Percentiles rank a stretch among this genome's conserved stretches.
Evolutionary conservation across 495 filamentous ascomycete genomes (phyloP).

Genomic region (Tuber microsphaerosporum): DNA sequence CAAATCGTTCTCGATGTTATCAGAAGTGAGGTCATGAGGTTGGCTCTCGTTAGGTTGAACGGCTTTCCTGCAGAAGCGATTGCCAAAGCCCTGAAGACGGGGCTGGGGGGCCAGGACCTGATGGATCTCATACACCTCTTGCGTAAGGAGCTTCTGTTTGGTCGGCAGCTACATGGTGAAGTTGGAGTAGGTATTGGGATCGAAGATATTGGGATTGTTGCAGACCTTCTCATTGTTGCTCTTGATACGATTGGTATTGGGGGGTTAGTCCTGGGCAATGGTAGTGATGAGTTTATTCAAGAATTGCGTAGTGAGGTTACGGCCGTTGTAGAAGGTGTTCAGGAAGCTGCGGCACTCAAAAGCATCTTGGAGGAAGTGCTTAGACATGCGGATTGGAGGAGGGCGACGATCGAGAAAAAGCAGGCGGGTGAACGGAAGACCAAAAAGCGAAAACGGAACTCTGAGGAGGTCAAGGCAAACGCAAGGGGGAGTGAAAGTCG

Average conservation of each 20-base stretch:
- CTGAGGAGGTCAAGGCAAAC: not conserved
- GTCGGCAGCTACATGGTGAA: not conserved
- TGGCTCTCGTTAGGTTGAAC: conserved; percentile 31
- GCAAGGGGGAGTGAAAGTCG: not conserved
- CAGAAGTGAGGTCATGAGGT: conserved; percentile 26
- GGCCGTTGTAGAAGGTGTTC: conserved; percentile 31
- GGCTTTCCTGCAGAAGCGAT: conserved; percentile 25
- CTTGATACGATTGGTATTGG: conserved; percentile 37
- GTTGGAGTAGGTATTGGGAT: conserved; percentile 26
- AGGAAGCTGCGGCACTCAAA: conserved; percentile 37
- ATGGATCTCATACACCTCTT: conserved; percentile 31
- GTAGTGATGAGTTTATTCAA: conserved; percentile 20
- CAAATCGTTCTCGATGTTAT: conserved; percentile 30
- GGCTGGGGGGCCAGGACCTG: conserved; percentile 25
- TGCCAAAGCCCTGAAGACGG: conserved; percentile 22
- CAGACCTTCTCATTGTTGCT: conserved; percentile 30
- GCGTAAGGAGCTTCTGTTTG: conserved; percentile 29
- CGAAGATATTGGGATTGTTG: conserved; percentile 33
- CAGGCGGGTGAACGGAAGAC: not conserved
- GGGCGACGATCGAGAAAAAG: conserved; percentile 3
- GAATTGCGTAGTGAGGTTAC: conserved; percentile 27
- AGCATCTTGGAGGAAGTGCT: conserved; percentile 40
- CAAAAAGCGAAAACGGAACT: not conserved
- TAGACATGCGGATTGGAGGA: conserved; percentile 32
- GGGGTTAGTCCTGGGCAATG: conserved; percentile 29